Evolutionary conservation across 768 basidiomycete genomes (phyloP), one percentile per base, ranked within the genome.

Genomic region (Sporobolomyces roseus): DNA sequence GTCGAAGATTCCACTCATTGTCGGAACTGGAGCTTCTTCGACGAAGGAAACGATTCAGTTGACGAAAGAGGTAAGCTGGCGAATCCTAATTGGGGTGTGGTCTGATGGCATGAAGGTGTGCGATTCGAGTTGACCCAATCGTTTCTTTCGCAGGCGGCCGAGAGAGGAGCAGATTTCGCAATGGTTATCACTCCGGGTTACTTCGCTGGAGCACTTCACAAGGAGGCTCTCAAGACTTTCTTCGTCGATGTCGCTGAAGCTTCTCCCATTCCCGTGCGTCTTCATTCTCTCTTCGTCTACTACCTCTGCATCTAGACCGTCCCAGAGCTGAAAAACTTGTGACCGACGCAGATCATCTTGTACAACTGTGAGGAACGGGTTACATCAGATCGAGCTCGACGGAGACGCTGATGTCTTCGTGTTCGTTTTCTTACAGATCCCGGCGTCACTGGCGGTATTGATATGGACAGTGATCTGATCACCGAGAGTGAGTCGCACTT

Each of bases 401-500:
- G n/a, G n/a, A n/a, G n/a, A n/a, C n/a, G n/a, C n/a, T n/a, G n/a
- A n/a, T n/a, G n/a, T n/a, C n/a, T n/a, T n/a, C n/a, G n/a, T n/a
- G n/a, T n/a, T 38, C 53, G 56, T 29, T 12, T 3, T 9, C n/a
- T 23, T 5, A 4, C 73, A 91, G 91, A 86, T 80, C 93, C 92
- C 73, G 89, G 86, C 33, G 91, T 90, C 5, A 84, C 87, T 65
- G 90, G 88, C 5, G 92, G 93, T 16, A 89, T 97, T 73, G 91
- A 97, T 79, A 79, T 96, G 72, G 90, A 92, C 79, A 93, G 91
- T 19, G 90, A 93, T 78, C 78, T 91, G 41, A 88, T 97, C 76
- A 83, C 63, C 35, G 63, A 65, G 2, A 63, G 67, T 68, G 33
- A n/a, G 67, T 43, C 3, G 14, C 58, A 46, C 30, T 33, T n/a